A percentile compares a stretch with the other conserved stretches of the same genome.
phyloP scores from a whole-genome alignment of 1,139 yeast species.

The Wickerhamiella infanticola region DNA sequence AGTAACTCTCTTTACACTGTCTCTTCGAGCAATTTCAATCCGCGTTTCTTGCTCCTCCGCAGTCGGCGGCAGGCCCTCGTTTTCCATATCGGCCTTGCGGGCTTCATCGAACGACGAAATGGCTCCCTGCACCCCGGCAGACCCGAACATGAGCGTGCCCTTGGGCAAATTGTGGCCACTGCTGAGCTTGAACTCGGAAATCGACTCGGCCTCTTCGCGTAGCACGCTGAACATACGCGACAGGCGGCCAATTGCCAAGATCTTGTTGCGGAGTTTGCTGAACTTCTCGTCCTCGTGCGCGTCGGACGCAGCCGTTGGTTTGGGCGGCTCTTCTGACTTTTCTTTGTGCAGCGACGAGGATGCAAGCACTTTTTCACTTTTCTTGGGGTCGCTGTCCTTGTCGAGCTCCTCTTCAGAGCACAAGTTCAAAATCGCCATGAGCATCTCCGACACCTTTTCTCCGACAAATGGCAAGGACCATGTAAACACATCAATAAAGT shows the following conservation, averaged over 20 bases:
- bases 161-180: conserved; percentile 65
- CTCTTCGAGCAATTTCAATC: conserved; percentile 30
- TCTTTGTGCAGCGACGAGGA: conserved; percentile 6
- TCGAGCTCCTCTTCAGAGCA: conserved; percentile 92
- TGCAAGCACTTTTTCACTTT: conserved; percentile 12
- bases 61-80: conserved; percentile 86
- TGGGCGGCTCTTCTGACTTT: background rate
- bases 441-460: conserved; percentile 86
- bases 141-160: conserved; percentile 73
- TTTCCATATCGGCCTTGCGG: conserved; percentile 57
- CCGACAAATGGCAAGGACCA: conserved; percentile 98
- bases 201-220: conserved; percentile 81
- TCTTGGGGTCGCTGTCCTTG: conserved; percentile 28
- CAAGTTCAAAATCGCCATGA: conserved; percentile 76
- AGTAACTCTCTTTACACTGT: conserved; percentile 32
- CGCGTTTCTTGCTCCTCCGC: conserved; percentile 34
- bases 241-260: conserved; percentile 86
- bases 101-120: conserved; percentile 75
- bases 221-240: conserved; percentile 85
- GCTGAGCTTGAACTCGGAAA: conserved; percentile 58
- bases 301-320: background rate
- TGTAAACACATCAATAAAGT: conserved; percentile 92
- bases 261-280: conserved; percentile 47
- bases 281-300: conserved; percentile 11
- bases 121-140: conserved; percentile 61